phyloP scores from a whole-genome alignment of 163 green algal species.

The Scenedesmus sp. region DNA sequence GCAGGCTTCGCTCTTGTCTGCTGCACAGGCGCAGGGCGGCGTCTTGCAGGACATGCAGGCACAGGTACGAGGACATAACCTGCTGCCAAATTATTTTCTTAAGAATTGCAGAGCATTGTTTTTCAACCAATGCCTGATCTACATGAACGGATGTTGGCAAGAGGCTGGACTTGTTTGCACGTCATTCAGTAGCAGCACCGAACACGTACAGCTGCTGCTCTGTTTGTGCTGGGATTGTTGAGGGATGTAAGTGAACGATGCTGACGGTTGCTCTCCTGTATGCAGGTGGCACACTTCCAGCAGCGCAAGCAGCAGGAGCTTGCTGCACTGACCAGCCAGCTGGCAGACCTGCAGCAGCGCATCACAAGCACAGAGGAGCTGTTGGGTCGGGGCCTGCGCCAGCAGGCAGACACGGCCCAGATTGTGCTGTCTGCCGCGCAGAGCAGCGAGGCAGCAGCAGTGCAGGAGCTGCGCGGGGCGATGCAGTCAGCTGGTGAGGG shows the following conservation, averaged over 20 bases:
- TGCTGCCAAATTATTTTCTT: background rate
- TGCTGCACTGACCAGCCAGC: constrained; percentile 39
- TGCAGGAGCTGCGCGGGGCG: constrained; percentile 50
- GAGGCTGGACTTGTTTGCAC: no score
- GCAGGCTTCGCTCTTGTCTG: background rate
- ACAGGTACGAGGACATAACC: background rate
- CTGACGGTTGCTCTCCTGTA: background rate
- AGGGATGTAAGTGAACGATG: background rate
- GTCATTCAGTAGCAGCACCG: no score
- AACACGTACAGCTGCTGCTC: background rate
- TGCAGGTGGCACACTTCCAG: constrained; percentile 48
- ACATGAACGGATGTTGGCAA: no score
- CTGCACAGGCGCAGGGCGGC: constrained; percentile 24
- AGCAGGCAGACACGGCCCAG: constrained; percentile 31
- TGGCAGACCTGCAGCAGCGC: constrained; percentile 6
- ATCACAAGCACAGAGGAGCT: constrained; percentile 39
- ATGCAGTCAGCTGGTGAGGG: constrained; percentile 29
- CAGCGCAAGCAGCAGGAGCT: constrained; percentile 58
- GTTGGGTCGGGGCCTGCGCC: constrained; percentile 27
- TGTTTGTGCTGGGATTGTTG: background rate
- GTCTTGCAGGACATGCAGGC: constrained; percentile 43
- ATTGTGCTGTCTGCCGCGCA: constrained; percentile 55
- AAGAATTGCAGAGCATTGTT: background rate
- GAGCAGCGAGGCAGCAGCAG: constrained; percentile 55
- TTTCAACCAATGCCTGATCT: no score